A percentile compares a stretch with the other conserved stretches of the same genome.
Conservation (phyloP, 352 stramenopile genomes). For the Phytophthora melonis region DNA sequence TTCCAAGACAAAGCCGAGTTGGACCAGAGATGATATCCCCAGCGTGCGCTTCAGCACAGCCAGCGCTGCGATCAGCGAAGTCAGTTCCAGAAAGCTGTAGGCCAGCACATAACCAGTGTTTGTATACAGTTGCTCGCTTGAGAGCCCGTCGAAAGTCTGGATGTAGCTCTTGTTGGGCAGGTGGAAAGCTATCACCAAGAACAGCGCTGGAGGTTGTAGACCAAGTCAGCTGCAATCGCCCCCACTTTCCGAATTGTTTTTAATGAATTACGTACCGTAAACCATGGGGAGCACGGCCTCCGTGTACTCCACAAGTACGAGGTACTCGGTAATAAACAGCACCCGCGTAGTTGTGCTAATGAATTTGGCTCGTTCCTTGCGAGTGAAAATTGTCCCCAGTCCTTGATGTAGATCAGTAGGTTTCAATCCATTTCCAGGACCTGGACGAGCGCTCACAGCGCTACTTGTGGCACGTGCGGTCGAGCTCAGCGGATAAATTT, state of each 20-base stretch:
- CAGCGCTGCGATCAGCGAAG: not conserved
- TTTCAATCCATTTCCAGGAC: not conserved
- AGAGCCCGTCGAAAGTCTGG: not conserved
- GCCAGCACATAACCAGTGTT: not conserved
- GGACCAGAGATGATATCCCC: not conserved
- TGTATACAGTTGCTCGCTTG: not conserved
- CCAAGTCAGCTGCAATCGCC: not conserved
- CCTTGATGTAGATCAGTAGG: not conserved
- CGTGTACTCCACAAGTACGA: conserved; percentile 50
- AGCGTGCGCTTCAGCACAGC: not conserved
- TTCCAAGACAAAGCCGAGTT: not conserved
- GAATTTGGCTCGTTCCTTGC: conserved; percentile 27
- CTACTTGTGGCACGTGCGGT: not conserved
- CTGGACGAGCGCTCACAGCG: not conserved
- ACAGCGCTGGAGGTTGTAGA: not conserved
- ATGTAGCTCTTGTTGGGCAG: conserved; percentile 4
- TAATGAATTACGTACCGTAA: conserved; percentile 28
- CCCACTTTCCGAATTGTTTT: not conserved
- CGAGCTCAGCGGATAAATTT: not conserved
- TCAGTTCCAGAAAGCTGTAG: not conserved
- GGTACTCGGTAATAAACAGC: conserved; percentile 46
- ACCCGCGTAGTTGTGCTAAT: conserved; percentile 38
- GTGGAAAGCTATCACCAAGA: conserved; percentile 2
- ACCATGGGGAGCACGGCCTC: conserved; percentile 44
- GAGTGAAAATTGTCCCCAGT: conserved; percentile 14